Evolutionary conservation across 2,329 filamentous ascomycete genomes (phyloP), one percentile per base, ranked within the genome.

Genomic region (Calonectria henricotiae): DNA sequence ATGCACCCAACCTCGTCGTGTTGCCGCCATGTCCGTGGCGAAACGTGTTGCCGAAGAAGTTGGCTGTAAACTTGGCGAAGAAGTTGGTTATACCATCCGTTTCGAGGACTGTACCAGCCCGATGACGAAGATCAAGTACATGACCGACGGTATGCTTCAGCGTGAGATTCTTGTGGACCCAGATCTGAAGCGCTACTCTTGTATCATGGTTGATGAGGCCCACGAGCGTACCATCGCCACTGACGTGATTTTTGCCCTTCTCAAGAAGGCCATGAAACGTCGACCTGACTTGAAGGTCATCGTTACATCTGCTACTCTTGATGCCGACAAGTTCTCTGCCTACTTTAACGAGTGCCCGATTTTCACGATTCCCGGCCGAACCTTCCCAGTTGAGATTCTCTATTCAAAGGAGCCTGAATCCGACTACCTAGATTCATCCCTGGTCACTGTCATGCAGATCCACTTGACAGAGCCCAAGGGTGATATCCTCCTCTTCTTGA

Each of bases 401-500:
- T 99, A 98, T 82, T 97, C 94, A 3, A 90, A 93, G 67, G 96
- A 99, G 79, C 96, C 97, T 0, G 96, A 98, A 80, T 95, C 94
- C 0, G 97, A 99, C 80, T 99, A 99, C 77, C 86, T 99, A 15
- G 96, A 98, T 80, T 92, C 95, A 1, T 95, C 96, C 0, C 86
- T 99, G n/a, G 93, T 95, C 15, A 98, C 96, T 0, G 95, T 98
- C 58, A 98, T 99, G 96, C 94, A 98, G 79, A 98, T 99, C 65
- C 96, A 99, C 80, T 85, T 99, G 20, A 96, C 93, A 1, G 96
- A 99, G 78, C 94, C 95, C 7, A 89, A 92, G 20, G 96, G 96
- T 74, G 97, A 99, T 78, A 98, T 99, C 62, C 84, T 99, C n/a
- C 87, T 99, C 1, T 99, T 99, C 85, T 88, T 99, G 76, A 99